Base-by-base conservation (phyloP, 176 grass and related monocot genomes). In the Musa schizocarpa region DNA sequence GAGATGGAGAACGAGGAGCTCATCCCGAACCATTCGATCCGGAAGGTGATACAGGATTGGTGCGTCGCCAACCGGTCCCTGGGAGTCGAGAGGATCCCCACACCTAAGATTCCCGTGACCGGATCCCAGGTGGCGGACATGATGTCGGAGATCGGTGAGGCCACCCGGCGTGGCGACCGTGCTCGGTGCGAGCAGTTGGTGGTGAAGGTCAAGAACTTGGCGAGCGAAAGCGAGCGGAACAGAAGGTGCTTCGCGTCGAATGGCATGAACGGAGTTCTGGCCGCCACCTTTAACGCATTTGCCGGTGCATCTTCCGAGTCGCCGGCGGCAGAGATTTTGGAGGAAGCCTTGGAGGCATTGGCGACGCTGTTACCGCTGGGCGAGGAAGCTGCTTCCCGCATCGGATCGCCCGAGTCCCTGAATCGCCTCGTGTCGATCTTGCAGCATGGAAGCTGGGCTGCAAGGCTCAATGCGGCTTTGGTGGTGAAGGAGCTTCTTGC, bases 11-110 rank as follows among this genome's bases (percentile, higher is more conserved):
- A 50, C 0, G 93, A 92, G 20, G 89, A 92, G 67, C 81, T 97
- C 14, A 70, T 92, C 53, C 93, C 93, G 1, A 97, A 97, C 88
- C 90, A 92, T 52, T 73, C 85, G 50, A 75, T 85, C 1, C 82
- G 87, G 54, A 21, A 87, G 78, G 67, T 85, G 25, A 97, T 97
- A 65, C 93, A 97, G 83, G 87, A 92, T 62, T 97, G 93, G 93
- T 97, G 93, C 76, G 93, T 90, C 25, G 81, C 79, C 1, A 85
- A 93, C 83, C 68, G 89, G 20, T 69, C 69, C 17, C 24, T 63
- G 81, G 93, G 90, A 0, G 76, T 92, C 10, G 90, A 97, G 74
- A 83, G 93, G 57, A 87, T 97, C 68, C 87, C 89, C 23, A 97
- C 93, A 11, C 93, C 93, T 1, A 89, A 84, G 73, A 89, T 88